Evolutionary conservation across 1,284 basidiomycete species (phyloP).

Genomic region (Ustilago tritici): DNA sequence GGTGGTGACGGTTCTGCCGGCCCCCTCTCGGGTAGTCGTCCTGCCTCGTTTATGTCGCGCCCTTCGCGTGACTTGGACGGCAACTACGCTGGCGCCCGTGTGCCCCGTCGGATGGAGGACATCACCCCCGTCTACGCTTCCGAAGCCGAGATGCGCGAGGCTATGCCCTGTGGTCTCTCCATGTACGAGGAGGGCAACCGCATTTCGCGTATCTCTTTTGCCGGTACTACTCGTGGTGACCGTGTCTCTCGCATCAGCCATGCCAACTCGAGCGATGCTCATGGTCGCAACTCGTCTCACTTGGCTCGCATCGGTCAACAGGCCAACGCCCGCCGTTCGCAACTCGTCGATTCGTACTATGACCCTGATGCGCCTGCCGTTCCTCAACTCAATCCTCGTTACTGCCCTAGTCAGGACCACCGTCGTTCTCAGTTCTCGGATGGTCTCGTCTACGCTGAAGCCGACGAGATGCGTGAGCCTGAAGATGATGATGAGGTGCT

Average conservation of each 20-base stretch:
- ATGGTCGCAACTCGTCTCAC: constrained; percentile 42
- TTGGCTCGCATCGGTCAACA: constrained; percentile 48
- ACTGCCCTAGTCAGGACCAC: constrained; percentile 42
- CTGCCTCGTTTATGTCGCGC: constrained; percentile 55
- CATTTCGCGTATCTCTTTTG: constrained; percentile 56
- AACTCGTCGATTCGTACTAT: constrained; percentile 56
- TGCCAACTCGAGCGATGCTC: constrained; percentile 55
- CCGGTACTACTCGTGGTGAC: constrained; percentile 58
- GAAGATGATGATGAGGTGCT: constrained; percentile 54
- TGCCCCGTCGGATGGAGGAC: constrained; percentile 55
- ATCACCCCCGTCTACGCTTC: constrained; percentile 43
- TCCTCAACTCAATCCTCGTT: constrained; percentile 44
- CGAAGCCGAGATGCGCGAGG: constrained; percentile 60
- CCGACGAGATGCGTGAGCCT: constrained; percentile 26
- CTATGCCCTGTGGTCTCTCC: constrained; percentile 48
- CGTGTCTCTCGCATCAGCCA: constrained; percentile 60
- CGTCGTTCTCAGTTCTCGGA: constrained; percentile 40
- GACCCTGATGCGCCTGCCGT: constrained; percentile 58
- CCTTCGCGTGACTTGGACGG: constrained; percentile 52
- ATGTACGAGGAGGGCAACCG: constrained; percentile 56
- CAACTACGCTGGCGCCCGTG: constrained; percentile 53
- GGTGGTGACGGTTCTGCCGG: constrained; percentile 64
- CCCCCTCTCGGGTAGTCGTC: constrained; percentile 57
- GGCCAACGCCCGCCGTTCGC: constrained; percentile 35
- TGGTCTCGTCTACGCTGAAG: constrained; percentile 48